Base-by-base conservation (phyloP, 2,329 filamentous ascomycete species). In the Aspergillus sergii region DNA sequence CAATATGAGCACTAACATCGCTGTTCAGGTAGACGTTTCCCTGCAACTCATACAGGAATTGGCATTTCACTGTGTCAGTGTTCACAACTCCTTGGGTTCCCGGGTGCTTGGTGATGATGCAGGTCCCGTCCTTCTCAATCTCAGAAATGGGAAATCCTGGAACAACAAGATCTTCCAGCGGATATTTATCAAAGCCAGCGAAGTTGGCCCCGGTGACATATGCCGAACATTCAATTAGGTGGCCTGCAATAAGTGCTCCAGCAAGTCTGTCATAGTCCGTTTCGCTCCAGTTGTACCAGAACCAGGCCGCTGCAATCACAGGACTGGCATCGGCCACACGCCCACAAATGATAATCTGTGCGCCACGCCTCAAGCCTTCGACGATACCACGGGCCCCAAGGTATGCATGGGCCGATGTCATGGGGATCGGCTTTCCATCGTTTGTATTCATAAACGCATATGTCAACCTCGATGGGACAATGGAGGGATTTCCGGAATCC, bases 191-290 rank as follows among this genome's bases (percentile, higher is more conserved):
- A 39, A 82, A 77, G 0, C 84, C 85, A 0, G 84, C 78, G 63
- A 86, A 88, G 65, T 88, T 87, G 0, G 76, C 82, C 0, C 85
- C 85, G 0, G 83, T 84, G 3, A 83, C 83, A 59, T 88, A 88
- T 0, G 81, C 77, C 0, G 79, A 81, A 66, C 84, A 86, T 67
- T 87, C 85, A 46, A 86, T 85, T 7, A 86, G 69, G 70, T 86
- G 83, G 1, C 82, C 84, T 0, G 83, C 83, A 4, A 87, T 71
- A 0, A 87, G 69, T 0, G 83, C 76, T 0, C 82, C 82, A 0
- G 85, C 85, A 5, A 88, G 75, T 21, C 76, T 68, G 62, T 87
- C 80, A 23, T 81, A 85, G 28, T 82, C 78, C 0, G 75, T 78
- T 19, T 82, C 78, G 0, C 65, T 63, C 86, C 85, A 88, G 1